phyloP scores from a whole-genome alignment of 73 alveolate genomes.

The Tetrahymena borealis region DNA sequence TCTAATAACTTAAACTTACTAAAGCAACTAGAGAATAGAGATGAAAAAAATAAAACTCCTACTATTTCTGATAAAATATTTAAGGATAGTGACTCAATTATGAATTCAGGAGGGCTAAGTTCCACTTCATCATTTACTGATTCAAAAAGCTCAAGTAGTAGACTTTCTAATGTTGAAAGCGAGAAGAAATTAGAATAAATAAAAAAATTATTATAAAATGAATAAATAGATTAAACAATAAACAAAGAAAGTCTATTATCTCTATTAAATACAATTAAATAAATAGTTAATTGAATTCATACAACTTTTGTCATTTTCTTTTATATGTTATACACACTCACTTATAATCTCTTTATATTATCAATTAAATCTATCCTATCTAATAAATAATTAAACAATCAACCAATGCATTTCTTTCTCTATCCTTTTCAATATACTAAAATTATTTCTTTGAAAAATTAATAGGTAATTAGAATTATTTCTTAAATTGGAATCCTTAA shows the following conservation, averaged over 20 bases:
- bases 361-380: too few relatives aligned
- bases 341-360: too few relatives aligned
- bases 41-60: neutral
- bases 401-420: too few relatives aligned
- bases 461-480: too few relatives aligned
- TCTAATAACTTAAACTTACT: neutral
- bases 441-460: too few relatives aligned
- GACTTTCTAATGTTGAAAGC: neutral
- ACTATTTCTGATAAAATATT: neutral
- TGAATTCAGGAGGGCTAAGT: neutral
- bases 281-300: neutral
- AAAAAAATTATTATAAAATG: neutral
- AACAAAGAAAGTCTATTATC: neutral
- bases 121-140: neutral
- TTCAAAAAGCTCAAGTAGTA: neutral
- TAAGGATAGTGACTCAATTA: neutral
- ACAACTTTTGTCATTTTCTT: too few relatives aligned
- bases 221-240: neutral
- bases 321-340: too few relatives aligned
- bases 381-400: too few relatives aligned
- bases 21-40: neutral
- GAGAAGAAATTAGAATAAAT: neutral
- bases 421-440: too few relatives aligned
- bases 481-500: too few relatives aligned
- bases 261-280: neutral